Percentiles rank a stretch among this genome's conserved stretches.
These are phyloP conservation scores for Striga asiatica DNA, from an alignment of 257 asterid genomes.

Conservation along the genomic window DNA sequence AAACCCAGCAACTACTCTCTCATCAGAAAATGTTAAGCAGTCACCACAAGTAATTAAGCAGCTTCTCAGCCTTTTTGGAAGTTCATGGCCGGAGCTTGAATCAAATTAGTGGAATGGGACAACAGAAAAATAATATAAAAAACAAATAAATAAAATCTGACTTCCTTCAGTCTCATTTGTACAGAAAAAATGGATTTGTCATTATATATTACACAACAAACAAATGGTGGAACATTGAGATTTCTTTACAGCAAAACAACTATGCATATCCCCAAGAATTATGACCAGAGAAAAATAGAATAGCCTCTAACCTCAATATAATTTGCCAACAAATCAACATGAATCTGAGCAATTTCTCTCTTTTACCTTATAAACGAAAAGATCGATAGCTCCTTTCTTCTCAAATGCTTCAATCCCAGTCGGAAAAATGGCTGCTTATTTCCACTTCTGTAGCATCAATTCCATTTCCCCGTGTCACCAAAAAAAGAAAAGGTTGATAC, in stretches of 20 bases:
- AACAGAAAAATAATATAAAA: no score
- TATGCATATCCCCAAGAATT: not conserved
- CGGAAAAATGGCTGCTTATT: conserved; percentile 18
- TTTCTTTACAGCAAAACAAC: not conserved
- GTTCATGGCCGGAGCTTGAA: no score
- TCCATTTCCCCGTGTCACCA: conserved; percentile 20
- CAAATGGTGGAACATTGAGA: not conserved
- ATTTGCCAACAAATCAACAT: not conserved
- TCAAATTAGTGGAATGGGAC: no score
- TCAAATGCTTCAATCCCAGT: no score
- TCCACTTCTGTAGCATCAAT: conserved; percentile 12
- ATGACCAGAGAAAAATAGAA: not conserved
- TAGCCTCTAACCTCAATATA: not conserved
- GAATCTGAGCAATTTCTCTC: not conserved
- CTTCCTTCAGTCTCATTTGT: not conserved
- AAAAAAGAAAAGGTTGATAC: conserved; percentile 8
- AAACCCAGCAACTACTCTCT: no score
- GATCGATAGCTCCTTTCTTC: no score
- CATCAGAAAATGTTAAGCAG: no score
- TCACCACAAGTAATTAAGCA: no score
- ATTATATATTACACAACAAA: not conserved
- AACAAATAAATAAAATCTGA: not conserved
- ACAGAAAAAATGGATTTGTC: not conserved
- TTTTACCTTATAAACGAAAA: not conserved
- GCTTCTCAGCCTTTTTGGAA: no score